Base-by-base conservation (phyloP, 2,329 filamentous ascomycete genomes). In the Bipolaris oryzae region DNA sequence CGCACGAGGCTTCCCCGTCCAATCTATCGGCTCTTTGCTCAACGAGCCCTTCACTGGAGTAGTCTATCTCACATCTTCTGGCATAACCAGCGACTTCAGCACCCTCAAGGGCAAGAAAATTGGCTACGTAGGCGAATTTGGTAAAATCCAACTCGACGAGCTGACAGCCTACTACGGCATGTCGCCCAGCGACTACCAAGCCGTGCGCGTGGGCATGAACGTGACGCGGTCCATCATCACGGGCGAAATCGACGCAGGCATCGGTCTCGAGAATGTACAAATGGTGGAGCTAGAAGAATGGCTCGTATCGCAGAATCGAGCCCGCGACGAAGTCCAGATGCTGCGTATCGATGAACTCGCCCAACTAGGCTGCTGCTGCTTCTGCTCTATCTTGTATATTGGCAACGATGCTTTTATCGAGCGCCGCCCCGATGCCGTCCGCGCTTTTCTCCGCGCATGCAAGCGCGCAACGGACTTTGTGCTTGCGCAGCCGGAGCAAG, bases 201-300 rank as follows among this genome's bases (percentile, higher is more conserved):
- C 89, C 34, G 83, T 92, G 7, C 88, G 89, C 55, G 92, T 89
- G 72, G 90, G 89, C 61, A 92, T 92, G 89, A 91, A 92, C 74
- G 88, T 92, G 46, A 87, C 86, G 74, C 88, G 89, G 74, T 89
- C 89, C 66, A 90, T 92, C 76, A 90, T 89, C 74, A 81, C 84
- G 56, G 88, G 89, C 64, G 82, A 83, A 37, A 90, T 92, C 64
- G 87, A 92, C 71, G 89, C 89, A 16, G 89, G 89, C 34, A 86
- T 91, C 69, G 89, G 89, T 16, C 85, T 92, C 5, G 89, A 92
- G 76, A 92, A 92, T 70, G 89, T 92, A 6, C 89, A 92, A 76
- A 91, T 91, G 89, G 89, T 92, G 41, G 89, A 92, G 76, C 82
- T 92, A 1, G 89, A 89, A 74, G 88, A 91, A 71, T 92, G 89